These are phyloP conservation scores for Notholithocarpus densiflorus DNA, from an alignment of 306 rosid species.

Conservation along the genomic window DNA sequence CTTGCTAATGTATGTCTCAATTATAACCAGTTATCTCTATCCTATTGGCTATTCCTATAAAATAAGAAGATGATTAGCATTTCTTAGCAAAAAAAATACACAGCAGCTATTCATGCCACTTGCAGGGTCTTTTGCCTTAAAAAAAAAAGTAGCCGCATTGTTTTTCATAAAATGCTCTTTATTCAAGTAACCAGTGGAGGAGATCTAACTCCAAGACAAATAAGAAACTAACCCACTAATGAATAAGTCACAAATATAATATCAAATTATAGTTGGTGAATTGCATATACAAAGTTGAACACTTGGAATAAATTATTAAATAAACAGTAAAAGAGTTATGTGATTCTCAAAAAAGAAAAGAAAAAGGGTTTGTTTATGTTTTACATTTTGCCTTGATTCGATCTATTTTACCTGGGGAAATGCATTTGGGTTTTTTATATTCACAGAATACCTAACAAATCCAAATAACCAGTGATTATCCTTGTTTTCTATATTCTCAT, in stretches of 20 bases:
- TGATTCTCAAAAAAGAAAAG: not conserved
- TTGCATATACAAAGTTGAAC: not conserved
- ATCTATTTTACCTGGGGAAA: not conserved
- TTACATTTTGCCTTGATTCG: not conserved
- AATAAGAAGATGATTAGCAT: not conserved
- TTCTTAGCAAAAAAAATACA: not conserved
- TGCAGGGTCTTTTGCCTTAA: slow-evolving; percentile 2
- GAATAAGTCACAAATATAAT: not conserved
- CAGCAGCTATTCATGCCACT: slow-evolving; percentile 24
- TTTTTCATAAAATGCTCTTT: not conserved
- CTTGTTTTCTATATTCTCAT: not conserved
- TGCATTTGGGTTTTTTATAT: not conserved
- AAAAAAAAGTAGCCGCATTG: not conserved
- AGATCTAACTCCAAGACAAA: not conserved
- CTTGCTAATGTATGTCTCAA: slow-evolving; percentile 5
- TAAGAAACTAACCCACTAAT: not conserved
- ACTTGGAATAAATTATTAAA: not conserved
- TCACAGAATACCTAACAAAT: not conserved
- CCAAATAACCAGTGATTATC: not conserved
- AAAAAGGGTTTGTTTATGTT: not conserved
- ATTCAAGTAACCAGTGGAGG: not conserved
- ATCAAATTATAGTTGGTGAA: not conserved
- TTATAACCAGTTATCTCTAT: slow-evolving; percentile 14
- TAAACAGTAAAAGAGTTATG: not conserved
- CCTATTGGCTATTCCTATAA: not conserved